Conservation (phyloP, 306 rosid species). For the Citrullus colocynthis region DNA sequence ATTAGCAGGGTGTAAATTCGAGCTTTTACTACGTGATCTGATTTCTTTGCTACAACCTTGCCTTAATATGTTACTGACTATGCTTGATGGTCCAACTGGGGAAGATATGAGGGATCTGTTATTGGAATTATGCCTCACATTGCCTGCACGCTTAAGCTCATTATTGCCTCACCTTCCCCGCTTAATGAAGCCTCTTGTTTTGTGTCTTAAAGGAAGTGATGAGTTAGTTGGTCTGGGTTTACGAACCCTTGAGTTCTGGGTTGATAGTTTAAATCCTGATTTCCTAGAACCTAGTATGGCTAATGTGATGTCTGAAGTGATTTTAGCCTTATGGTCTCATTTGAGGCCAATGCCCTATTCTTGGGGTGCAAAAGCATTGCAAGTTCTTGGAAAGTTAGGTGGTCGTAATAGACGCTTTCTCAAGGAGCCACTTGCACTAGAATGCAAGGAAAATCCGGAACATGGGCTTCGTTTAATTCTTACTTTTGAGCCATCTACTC, state of each 20-base stretch:
- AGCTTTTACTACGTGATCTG: slow-evolving; percentile 87
- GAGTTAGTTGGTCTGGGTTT: slow-evolving; percentile 87
- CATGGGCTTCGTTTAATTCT: slow-evolving; percentile 89
- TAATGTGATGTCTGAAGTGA: slow-evolving; percentile 80
- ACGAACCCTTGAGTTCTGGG: slow-evolving; percentile 97
- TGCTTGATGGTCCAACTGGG: slow-evolving; percentile 94
- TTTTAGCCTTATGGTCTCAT: slow-evolving; percentile 94
- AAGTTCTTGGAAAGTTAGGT: slow-evolving; percentile 94
- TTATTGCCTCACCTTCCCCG: slow-evolving; percentile 82
- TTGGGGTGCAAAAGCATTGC: slow-evolving; percentile 98
- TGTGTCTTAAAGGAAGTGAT: slow-evolving; percentile 81
- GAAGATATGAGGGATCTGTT: slow-evolving; percentile 94
- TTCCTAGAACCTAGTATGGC: slow-evolving; percentile 99
- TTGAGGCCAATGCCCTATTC: slow-evolving; percentile 76
- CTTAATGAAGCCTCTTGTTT: slow-evolving; percentile 94
- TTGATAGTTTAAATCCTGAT: slow-evolving; percentile 97
- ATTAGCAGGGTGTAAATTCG: slow-evolving; percentile 86
- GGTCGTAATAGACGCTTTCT: slow-evolving; percentile 98
- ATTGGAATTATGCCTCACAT: slow-evolving; percentile 88
- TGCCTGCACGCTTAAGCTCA: slow-evolving; percentile 96
- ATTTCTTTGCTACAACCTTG: slow-evolving; percentile 86
- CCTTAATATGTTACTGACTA: slow-evolving; percentile 85
- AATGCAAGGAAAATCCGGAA: slow-evolving; percentile 98
- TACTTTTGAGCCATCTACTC: slow-evolving; percentile 98
- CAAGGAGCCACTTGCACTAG: slow-evolving; percentile 86